Evolutionary conservation across 345 rosid genomes (phyloP), one percentile per base, ranked within the genome.

Genomic region (Sisymbrium altissimum): DNA sequence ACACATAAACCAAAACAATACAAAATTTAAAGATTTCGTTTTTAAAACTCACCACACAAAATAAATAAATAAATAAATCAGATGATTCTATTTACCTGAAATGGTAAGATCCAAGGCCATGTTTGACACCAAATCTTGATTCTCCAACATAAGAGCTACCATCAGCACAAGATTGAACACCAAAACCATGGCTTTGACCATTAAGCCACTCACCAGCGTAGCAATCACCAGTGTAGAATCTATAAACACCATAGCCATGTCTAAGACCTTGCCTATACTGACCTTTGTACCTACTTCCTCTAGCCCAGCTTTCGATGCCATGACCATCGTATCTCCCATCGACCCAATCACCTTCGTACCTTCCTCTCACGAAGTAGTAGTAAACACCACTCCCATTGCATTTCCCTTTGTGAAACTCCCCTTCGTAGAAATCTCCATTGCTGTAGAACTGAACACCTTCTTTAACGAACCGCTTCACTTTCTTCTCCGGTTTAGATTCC

Each of bases 181-280:
- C 98, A 78, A 88, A 81, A 3, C 98, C 98, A 71, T 91, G 92
- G 62, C 98, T 94, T 67, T 94, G 98, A 35, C 98, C 98, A 74
- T 91, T 91, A 40, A 71, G 87, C 98, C 97, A 94, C 59, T 89
- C 88, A 8, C 98, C 98, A 17, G 97, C 87, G 25, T 86, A 94
- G 29, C 90, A 94, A 81, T 94, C 98, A 10, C 98, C 93, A 0
- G 97, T 94, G 64, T 82, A 94, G 73, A 94, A 94, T 76, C 84
- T 84, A 36, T 91, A 91, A 64, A 83, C 89, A 4, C 99, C 97
- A 79, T 68, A 81, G 1, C 97, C 99, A 75, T 91, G 96, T 67
- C 97, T 87, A 65, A 88, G 73, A 11, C 99, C 99, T 68, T 84
- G 87, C 52, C 91, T 80, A 75, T 95, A 88, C 64, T 95, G 96